Base-by-base conservation (phyloP, 164 flowering plant species). In the Vitis riparia region DNA sequence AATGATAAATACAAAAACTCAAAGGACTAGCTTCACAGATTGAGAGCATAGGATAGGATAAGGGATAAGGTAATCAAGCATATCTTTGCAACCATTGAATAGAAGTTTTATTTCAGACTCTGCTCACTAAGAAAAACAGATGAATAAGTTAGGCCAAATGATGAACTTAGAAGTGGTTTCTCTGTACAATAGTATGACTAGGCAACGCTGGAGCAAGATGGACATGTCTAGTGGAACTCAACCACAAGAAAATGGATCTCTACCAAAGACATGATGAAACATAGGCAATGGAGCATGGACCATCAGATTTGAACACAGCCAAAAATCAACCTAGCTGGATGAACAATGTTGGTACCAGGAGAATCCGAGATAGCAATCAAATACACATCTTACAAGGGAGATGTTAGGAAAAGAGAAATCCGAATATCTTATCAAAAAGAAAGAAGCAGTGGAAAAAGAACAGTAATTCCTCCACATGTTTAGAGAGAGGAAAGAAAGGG, bases 51-150 rank as follows among this genome's bases (percentile, higher is more conserved):
- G 44, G 44, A 37, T 37, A 37, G 44, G 44, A 37, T 37, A 37
- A 37, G 7, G 48, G 48, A 11, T 23, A 23, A 23, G 27, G 16
- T 4, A 60, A 47, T 60, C 1, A 9, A n/a, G 15, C 8, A 60
- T 30, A 60, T 14, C 55, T 51, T 65, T 60, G 49, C 71, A 8
- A 69, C 71, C 8, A 27, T 69, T 15, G 71, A 57, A 15, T 29
- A 65, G 3, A 65, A 23, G 50, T 59, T 23, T 68, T 50, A 16
- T 16, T 50, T 56, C 58, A 48, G 65, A 61, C 13, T 1, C 44
- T 15, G 58, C 57, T 8, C 60, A 49, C 48, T 19, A 59, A 32
- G 7, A 29, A 2, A 58, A 63, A 11, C 13, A 32, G 13, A 47
- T 48, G 3, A 57, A 12, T 56, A 11, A 62, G 65, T 60, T 59